phyloP scores from a whole-genome alignment of 495 filamentous ascomycete species.

The Neurospora hispaniola region DNA sequence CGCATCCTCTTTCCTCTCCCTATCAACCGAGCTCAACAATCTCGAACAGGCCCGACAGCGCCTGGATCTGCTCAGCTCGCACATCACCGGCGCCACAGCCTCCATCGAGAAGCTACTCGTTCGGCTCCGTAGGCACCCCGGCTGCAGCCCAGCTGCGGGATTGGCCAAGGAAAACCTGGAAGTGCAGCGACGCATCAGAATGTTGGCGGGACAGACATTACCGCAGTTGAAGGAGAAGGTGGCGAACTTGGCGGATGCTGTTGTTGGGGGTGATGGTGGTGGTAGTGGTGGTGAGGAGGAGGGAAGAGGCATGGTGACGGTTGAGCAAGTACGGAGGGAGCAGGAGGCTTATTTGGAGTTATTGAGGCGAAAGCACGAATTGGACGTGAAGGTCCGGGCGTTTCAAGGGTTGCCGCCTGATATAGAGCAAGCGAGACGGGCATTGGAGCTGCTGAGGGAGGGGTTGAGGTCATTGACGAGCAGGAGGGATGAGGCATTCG shows the following conservation, averaged over 20 bases:
- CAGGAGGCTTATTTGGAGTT: slow-evolving; percentile 44
- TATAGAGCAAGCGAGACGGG: slow-evolving; percentile 49
- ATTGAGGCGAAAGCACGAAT: slow-evolving; percentile 38
- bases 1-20: slow-evolving; percentile 24
- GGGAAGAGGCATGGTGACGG: slow-evolving; percentile 25
- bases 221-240: slow-evolving; percentile 39
- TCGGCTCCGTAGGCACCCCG: slow-evolving; percentile 3
- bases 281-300: slow-evolving; percentile 35
- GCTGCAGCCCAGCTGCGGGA: slow-evolving; percentile 39
- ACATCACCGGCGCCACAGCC: slow-evolving; percentile 22
- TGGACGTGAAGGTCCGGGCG: slow-evolving; percentile 46
- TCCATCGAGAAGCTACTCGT: neutral
- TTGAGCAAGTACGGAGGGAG: slow-evolving; percentile 38
- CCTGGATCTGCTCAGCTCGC: slow-evolving; percentile 27
- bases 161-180: slow-evolving; percentile 51
- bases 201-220: slow-evolving; percentile 42
- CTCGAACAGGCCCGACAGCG: slow-evolving; percentile 34
- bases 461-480: slow-evolving; percentile 48
- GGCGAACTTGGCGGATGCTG: slow-evolving; percentile 17
- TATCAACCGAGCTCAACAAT: slow-evolving; percentile 26
- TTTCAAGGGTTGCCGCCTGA: slow-evolving; percentile 66
- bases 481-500: slow-evolving; percentile 60
- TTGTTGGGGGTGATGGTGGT: slow-evolving; percentile 44
- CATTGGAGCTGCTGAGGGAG: slow-evolving; percentile 51
- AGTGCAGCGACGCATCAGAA: slow-evolving; percentile 50